phyloP scores from a whole-genome alignment of 345 rosid genomes.

The Eucalyptus regnans region DNA sequence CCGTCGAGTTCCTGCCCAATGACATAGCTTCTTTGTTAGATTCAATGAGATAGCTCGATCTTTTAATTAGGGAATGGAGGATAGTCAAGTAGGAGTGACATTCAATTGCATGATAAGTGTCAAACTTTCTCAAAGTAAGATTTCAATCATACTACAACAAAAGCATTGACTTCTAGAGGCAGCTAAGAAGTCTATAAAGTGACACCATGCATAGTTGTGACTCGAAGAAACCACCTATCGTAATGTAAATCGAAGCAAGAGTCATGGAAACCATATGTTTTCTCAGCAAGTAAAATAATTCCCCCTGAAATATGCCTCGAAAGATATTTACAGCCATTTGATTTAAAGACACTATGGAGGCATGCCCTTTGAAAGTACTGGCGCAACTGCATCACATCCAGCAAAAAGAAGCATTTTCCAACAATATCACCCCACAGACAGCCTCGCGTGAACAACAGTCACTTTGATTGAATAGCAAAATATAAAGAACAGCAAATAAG shows the following conservation, averaged over 20 bases:
- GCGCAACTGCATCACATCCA: not conserved
- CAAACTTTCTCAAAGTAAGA: not conserved
- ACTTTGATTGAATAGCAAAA: not conserved
- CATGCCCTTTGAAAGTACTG: not conserved
- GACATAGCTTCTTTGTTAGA: not conserved
- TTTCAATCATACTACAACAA: not conserved
- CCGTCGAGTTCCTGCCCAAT: conserved; percentile 78
- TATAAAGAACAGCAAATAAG: not conserved
- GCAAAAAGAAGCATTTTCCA: not conserved
- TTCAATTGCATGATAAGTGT: not conserved
- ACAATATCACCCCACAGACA: not conserved
- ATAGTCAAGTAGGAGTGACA: not conserved
- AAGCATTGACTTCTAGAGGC: not conserved
- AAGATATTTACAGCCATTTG: not conserved
- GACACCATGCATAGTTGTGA: not conserved
- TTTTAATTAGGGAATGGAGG: not conserved
- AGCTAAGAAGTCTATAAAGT: not conserved
- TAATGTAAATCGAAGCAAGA: not conserved
- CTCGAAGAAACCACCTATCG: not conserved
- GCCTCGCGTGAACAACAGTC: not conserved
- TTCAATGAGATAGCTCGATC: not conserved
- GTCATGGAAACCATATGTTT: not conserved
- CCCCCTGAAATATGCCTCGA: not conserved
- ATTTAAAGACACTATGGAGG: not conserved
- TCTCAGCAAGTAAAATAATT: not conserved